Evolutionary conservation across 1,139 yeast genomes (phyloP).

Genomic region (Taphrina flavorubra): DNA sequence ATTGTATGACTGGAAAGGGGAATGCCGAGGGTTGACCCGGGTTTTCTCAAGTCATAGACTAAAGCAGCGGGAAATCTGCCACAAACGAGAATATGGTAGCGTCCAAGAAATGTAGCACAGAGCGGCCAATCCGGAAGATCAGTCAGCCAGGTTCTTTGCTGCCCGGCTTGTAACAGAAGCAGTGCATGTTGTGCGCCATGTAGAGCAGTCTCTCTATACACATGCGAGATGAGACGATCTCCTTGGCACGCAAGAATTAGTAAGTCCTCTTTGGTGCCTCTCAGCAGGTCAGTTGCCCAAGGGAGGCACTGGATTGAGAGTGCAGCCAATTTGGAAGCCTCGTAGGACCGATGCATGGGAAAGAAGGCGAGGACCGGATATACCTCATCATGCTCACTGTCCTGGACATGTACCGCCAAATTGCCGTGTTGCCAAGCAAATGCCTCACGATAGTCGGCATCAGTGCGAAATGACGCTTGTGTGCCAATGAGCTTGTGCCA

Average conservation of each 20-base stretch:
- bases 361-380: conserved; percentile 17
- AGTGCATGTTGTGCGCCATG: background rate
- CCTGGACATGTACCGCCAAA: conserved; percentile 17
- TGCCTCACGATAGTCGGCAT: conserved; percentile 11
- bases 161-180: background rate
- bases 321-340: background rate
- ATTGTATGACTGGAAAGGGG: conserved; percentile 22
- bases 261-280: background rate
- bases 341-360: conserved; percentile 15
- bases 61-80: conserved; percentile 22
- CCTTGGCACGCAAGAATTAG: conserved; percentile 1
- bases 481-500: conserved; percentile 9
- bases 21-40: background rate
- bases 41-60: background rate
- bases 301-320: conserved; percentile 1
- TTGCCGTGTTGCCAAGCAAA: conserved; percentile 21
- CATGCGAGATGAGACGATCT: conserved; percentile 12
- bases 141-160: background rate
- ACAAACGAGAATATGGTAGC: conserved; percentile 1
- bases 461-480: background rate
- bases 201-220: background rate
- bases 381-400: background rate
- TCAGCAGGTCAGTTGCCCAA: conserved; percentile 13
- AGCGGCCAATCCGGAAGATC: conserved; percentile 31
- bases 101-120: conserved; percentile 19